Evolutionary conservation across 1,284 basidiomycete species (phyloP), one percentile per base, ranked within the genome.

Genomic region (Boletellus sp.): DNA sequence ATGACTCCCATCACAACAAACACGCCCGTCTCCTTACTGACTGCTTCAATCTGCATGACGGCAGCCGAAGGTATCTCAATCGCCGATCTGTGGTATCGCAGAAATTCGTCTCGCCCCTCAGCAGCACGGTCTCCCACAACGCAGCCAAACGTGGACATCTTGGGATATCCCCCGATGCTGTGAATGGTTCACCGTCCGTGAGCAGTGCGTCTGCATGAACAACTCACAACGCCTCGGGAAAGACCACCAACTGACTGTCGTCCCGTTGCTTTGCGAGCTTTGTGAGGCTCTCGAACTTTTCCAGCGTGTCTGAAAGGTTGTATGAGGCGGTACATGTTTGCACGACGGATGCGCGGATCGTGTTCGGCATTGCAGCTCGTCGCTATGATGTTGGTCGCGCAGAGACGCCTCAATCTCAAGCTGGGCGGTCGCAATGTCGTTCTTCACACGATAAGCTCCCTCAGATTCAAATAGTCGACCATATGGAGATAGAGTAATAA

Each of bases 221-320:
- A 10, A 74, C 81, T 63, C 67, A 86, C 75, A 86, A 88, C 18
- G 84, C 87, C 64, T 90, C 86, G 3, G 86, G 87, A 60, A 90
- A 85, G 15, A 89, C 82, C 24, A 78, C 82, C 2, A 89, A 64
- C 58, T 83, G 76, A 0, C 78, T 71, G 4, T 71, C 71, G 55
- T 81, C 78, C 40, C 77, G 70, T 35, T 79, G 72, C 53, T 75
- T 77, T 7, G 82, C 82, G 8, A 79, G 63, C 18, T 65, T 73
- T 13, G 77, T 75, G 12, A 82, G 70, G 8, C 61, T 63, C 51
- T 82, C 77, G 6, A 86, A 74, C 62, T 85, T 87, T 47, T 75
- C 66, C 21, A 87, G 69, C 0, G 83, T 84, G 28, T 75, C 74
- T 5, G 69, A 50, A 11, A 86, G 67, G 50, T 77, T 74, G 64